Evolutionary conservation across 371 early-diverging fungal genomes (phyloP), one percentile per base, ranked within the genome.

Genomic region (Circinella umbellata): DNA sequence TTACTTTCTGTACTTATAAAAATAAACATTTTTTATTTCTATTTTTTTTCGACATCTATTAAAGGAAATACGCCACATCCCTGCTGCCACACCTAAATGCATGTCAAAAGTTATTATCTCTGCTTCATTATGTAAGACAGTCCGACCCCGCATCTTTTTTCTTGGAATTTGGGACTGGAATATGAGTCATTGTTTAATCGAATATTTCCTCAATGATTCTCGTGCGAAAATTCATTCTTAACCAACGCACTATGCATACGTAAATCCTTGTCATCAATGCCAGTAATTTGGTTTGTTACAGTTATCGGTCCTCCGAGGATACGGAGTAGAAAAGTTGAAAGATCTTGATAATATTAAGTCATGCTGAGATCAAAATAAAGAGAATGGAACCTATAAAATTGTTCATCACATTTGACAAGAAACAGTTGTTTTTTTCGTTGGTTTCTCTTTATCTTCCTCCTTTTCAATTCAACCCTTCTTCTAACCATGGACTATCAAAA

Each of bases 401-500:
- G 14, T 51, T 17, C 3, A n/a, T 27, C 27, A 27, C 27, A 27
- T 27, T 27, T 27, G 27, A 11, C 42, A 8, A 13, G 51, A 51
- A 13, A 42, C 42, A 42, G 14, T 51, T 51, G 14, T 49, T 49
- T 49, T 49, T 49, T n/a, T 57, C 57, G 38, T 63, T 55, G 63
- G 20, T 13, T 42, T 54, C 46, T 57, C 61, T n/a, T 51, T 18
- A 46, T 38, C 20, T 64, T 69, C 60, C 54, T 60, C 13, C 9
- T 63, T 59, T 47, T 66, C 47, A 17, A 49, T 61, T 55, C 37
- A n/a, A n/a, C 17, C 37, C n/a, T 6, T 67, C 54, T 59, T 7
- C 14, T 36, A 8, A 14, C 47, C 62, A 75, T 75, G 75, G 75
- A 75, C 62, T 75, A 75, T 27, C 51, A 68, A 53, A 70, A 70